These are phyloP conservation scores for Botrytis hyacinthi DNA, from an alignment of 2,329 filamentous ascomycete species.

Conservation along the genomic window DNA sequence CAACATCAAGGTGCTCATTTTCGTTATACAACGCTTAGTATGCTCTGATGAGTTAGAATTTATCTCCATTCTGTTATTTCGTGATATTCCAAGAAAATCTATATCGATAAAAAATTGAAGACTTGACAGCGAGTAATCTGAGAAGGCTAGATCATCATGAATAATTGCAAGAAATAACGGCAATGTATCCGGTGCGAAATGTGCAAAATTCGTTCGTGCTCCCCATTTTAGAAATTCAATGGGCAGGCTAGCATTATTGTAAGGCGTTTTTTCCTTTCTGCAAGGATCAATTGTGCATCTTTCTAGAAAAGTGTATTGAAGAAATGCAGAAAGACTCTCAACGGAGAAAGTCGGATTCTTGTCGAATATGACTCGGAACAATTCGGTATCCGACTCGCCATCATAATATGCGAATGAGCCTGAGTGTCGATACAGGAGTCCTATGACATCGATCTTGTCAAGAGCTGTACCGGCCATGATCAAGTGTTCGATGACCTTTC, in stretches of 20 bases:
- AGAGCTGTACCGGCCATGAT: not conserved
- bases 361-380: not conserved
- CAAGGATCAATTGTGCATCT: too few relatives aligned
- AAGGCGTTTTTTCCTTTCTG: too few relatives aligned
- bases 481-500: not conserved
- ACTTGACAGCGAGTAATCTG: rapidly evolving
- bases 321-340: not conserved
- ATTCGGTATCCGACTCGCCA: not conserved
- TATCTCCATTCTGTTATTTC: not conserved
- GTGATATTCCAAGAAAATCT: not conserved
- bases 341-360: not conserved
- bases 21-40: not conserved
- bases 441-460: not conserved
- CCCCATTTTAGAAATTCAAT: not conserved
- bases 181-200: not conserved
- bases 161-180: not conserved
- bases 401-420: rapidly evolving
- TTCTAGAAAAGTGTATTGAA: rapidly evolving
- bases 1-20: rapidly evolving
- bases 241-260: not conserved
- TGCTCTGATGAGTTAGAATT: rapidly evolving
- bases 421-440: not conserved
- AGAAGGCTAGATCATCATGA: rapidly evolving
- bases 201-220: not conserved
- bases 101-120: not conserved